Evolutionary conservation across 2,329 filamentous ascomycete genomes (phyloP).

Genomic region (Stachybotrys chlorohalonatus): DNA sequence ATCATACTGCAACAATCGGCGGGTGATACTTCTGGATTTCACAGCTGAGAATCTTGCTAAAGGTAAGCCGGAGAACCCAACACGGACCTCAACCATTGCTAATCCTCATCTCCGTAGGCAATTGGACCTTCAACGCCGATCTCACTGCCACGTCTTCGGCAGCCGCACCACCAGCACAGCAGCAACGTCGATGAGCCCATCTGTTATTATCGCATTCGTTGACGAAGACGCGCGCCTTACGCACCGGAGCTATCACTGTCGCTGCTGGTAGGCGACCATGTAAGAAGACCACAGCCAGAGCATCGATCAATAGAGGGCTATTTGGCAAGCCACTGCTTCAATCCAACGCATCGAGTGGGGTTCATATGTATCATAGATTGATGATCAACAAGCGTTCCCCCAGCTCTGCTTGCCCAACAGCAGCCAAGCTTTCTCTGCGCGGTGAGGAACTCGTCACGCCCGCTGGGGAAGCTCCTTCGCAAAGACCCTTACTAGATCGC

Average conservation of each 20-base stretch:
- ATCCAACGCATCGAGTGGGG: not conserved
- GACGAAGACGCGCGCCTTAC: not conserved
- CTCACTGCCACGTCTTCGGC: conserved; percentile 9
- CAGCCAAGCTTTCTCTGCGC: no score
- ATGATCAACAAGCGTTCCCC: not conserved
- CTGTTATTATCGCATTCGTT: not conserved
- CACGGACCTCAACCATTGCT: no score
- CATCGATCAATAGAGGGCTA: not conserved
- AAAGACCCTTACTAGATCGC: no score
- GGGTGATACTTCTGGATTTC: conserved; percentile 82
- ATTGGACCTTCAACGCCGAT: conserved; percentile 36
- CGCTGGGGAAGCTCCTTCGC: no score
- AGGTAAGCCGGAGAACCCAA: conserved; percentile 41
- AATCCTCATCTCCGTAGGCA: conserved; percentile 18
- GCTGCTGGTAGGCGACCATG: not conserved
- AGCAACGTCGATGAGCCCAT: conserved; percentile 9
- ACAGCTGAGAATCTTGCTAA: conserved; percentile 87
- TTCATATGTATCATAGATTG: not conserved
- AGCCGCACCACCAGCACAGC: conserved; percentile 1
- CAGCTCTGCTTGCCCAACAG: no score
- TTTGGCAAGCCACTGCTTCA: not conserved
- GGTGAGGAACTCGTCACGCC: no score
- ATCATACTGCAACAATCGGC: conserved; percentile 86
- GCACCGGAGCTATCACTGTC: not conserved
- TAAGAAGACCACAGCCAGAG: not conserved